Evolutionary conservation across 2,329 filamentous ascomycete species (phyloP), one percentile per base, ranked within the genome.

Genomic region (Hymenoscyphus infarciens): DNA sequence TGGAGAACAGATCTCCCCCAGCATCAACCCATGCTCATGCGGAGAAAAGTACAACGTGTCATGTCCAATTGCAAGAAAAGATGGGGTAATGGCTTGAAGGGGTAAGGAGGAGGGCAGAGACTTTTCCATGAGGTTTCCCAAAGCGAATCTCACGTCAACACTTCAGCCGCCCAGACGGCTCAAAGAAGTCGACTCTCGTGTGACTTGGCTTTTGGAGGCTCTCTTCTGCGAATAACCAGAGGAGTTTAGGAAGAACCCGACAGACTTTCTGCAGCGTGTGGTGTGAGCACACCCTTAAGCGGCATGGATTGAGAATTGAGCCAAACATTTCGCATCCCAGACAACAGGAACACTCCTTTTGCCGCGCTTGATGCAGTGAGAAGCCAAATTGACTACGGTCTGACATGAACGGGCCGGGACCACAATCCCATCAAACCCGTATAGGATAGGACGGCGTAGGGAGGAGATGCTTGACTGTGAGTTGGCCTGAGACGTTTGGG

Each of bases 351-450:
- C 42, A 49, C 19, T 49, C 19, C n/a, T 19, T 19, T 49, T 49
- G 42, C 42, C 42, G 42, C 42, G n/a, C n/a, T 25, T 38, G n/a
- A 59, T 53, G 57, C 57, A 53, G 57, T 59, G 42, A 59, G 57
- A 59, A 59, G 57, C 42, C 27, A 58, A 58, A 39, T 42, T 42
- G 19, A 49, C 39, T 42, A 5, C 39, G 39, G 39, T 42, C 16
- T 42, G 39, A 42, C 39, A 42, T 42, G 19, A 42, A 42, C 8
- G 39, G 16, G 39, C 39, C 39, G 16, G 39, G 39, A n/a, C 39
- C 16, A n/a, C 16, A 19, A 42, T 42, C 39, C 39, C 13, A n/a
- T 42, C 39, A 42, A 35, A 29, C 10, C 54, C 29, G 29, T 35
- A 39, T 45, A 55, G 45, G 39, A 57, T 53, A 49, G 42, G 31